Conservation (phyloP, 1,284 basidiomycete species). For the Leccinum subfulvum region DNA sequence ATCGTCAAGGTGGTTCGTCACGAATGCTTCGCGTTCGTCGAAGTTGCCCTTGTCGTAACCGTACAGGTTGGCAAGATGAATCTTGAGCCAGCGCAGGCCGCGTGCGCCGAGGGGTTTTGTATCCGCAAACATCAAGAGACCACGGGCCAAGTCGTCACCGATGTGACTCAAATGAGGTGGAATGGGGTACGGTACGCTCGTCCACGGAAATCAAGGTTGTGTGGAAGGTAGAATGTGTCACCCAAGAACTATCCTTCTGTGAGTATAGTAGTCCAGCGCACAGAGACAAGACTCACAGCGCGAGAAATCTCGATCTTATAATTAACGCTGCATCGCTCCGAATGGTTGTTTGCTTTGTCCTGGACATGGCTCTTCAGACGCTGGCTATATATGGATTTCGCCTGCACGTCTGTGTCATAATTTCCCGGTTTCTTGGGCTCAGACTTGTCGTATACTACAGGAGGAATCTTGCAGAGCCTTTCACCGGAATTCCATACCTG, state of each 20-base stretch:
- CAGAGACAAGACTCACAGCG: constrained; percentile 54
- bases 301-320: constrained; percentile 98
- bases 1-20: constrained; percentile 71
- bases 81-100: constrained; percentile 86
- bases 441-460: constrained; percentile 55
- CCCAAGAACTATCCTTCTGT: constrained; percentile 61
- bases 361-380: constrained; percentile 63
- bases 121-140: constrained; percentile 85
- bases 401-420: constrained; percentile 65
- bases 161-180: constrained; percentile 96
- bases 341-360: constrained; percentile 79
- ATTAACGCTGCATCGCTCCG: constrained; percentile 90
- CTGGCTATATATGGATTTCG: constrained; percentile 59
- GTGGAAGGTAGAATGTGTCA: constrained; percentile 91
- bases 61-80: constrained; percentile 91
- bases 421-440: constrained; percentile 69
- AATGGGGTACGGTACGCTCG: constrained; percentile 85
- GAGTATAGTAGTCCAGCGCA: constrained; percentile 4
- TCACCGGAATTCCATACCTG: constrained; percentile 84
- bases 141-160: constrained; percentile 92
- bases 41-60: constrained; percentile 97
- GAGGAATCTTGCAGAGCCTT: constrained; percentile 69
- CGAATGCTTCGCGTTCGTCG: constrained; percentile 83
- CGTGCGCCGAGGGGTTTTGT: constrained; percentile 76
- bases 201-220: constrained; percentile 98